Percentiles rank a stretch among this genome's conserved stretches.
Conservation (phyloP, 106 monocot genomes). For the Dactylorhiza incarnata region DNA sequence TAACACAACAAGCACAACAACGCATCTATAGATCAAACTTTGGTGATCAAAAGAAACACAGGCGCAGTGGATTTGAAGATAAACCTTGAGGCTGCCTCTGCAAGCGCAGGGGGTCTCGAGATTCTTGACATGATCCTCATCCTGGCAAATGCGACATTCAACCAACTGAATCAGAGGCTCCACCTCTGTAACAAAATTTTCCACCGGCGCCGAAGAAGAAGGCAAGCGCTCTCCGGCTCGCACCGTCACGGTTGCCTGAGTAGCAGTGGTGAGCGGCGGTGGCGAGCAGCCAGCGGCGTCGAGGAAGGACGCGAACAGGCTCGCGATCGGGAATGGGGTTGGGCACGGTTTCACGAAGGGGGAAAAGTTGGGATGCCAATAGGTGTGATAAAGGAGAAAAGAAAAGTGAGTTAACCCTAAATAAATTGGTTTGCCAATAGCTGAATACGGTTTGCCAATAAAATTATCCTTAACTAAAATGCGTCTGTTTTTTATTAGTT, state of each 20-base stretch:
- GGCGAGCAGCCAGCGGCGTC: no score
- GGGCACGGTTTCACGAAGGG: no score
- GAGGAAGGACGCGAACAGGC: no score
- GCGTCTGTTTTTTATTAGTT: no score
- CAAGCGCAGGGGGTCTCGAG: conserved; percentile 87
- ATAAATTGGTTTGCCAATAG: no score
- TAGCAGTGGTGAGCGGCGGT: no score
- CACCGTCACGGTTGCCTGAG: not conserved
- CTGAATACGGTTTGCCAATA: no score
- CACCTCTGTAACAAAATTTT: conserved; percentile 20
- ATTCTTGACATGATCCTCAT: conserved; percentile 81
- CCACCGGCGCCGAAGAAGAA: not conserved
- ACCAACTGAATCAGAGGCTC: conserved; percentile 59
- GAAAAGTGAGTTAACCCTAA: no score
- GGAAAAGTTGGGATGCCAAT: no score
- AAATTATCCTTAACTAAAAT: no score
- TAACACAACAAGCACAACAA: not conserved
- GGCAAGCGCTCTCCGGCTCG: not conserved
- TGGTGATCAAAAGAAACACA: not conserved
- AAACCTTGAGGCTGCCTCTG: conserved; percentile 90
- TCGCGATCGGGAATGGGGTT: no score
- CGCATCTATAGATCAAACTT: not conserved
- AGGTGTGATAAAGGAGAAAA: no score
- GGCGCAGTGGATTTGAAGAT: not conserved
- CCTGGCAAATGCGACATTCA: conserved; percentile 97